Percentiles rank a stretch among this genome's conserved stretches.
Conservation (phyloP, 148 eudicot genomes). For the Diospyros lotus region DNA sequence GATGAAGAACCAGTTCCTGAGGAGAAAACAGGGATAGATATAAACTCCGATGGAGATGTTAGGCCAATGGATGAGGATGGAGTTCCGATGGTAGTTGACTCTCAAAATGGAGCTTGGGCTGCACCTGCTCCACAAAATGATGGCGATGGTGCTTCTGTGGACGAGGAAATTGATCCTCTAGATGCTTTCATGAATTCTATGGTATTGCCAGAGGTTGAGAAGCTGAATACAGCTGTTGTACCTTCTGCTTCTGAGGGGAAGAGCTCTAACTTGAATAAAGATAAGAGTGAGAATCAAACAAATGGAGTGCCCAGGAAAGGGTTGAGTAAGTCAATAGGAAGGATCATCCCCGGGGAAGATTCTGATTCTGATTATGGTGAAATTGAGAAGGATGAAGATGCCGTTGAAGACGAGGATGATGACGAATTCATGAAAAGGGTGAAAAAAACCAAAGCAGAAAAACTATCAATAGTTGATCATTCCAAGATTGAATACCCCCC, state of each 20-base stretch:
- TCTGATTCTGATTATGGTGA: constrained; percentile 60
- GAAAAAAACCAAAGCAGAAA: constrained; percentile 80
- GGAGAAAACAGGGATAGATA: constrained; percentile 34
- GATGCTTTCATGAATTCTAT: constrained; percentile 78
- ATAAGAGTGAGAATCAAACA: constrained; percentile 23
- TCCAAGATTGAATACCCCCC: constrained; percentile 69
- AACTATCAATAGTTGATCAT: constrained; percentile 69
- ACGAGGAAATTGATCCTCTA: constrained; percentile 75
- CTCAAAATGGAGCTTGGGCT: constrained; percentile 26
- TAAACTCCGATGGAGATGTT: constrained; percentile 42
- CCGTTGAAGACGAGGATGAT: constrained; percentile 74
- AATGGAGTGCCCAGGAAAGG: constrained; percentile 36
- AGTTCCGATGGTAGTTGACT: constrained; percentile 44
- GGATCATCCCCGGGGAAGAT: constrained; percentile 74
- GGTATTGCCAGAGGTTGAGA: constrained; percentile 79
- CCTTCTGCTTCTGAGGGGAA: constrained; percentile 21
- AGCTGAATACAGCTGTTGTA: constrained; percentile 35
- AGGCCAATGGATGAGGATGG: constrained; percentile 30
- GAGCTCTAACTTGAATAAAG: constrained; percentile 17
- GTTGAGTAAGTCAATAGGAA: constrained; percentile 46
- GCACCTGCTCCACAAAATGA: constrained; percentile 23
- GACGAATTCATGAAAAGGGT: constrained; percentile 81
- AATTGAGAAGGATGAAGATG: constrained; percentile 40
- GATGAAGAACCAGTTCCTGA: constrained; percentile 61
- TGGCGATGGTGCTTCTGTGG: constrained; percentile 31